Evolutionary conservation across 805 yeast genomes (phyloP).

Genomic region (Zygosaccharomyces bailii): DNA sequence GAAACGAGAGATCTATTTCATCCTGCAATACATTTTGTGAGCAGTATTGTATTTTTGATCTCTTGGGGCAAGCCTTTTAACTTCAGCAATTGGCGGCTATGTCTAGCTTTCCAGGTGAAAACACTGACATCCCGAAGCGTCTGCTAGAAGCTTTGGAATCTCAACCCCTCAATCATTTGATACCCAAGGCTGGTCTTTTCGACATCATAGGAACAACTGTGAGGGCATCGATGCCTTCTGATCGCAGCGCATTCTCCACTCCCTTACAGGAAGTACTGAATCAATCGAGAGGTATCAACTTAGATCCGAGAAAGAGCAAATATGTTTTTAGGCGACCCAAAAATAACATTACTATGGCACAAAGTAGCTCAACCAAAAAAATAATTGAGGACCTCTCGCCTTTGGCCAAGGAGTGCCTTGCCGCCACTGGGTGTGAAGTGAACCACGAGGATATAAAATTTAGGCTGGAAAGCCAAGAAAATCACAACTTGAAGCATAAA

Average conservation of each 20-base stretch:
- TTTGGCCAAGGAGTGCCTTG: slow-evolving; percentile 20
- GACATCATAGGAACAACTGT: slow-evolving; percentile 16
- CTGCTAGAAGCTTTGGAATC: slow-evolving; percentile 25
- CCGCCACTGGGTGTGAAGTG: slow-evolving; percentile 7
- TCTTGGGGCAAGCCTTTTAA: background rate
- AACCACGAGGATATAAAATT: slow-evolving; percentile 7
- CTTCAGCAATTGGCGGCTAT: slow-evolving; percentile 28
- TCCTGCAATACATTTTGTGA: too few species aligned
- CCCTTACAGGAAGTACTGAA: slow-evolving; percentile 6
- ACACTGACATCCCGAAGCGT: slow-evolving; percentile 27
- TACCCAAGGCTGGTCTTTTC: slow-evolving; percentile 30
- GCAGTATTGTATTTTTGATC: too few species aligned
- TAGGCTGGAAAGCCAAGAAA: background rate
- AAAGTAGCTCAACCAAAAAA: background rate
- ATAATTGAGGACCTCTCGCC: slow-evolving; percentile 26
- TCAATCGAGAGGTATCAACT: slow-evolving; percentile 9
- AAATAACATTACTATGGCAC: background rate
- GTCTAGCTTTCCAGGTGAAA: slow-evolving; percentile 32
- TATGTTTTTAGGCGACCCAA: slow-evolving; percentile 23
- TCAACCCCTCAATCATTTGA: slow-evolving; percentile 29
- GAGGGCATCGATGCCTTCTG: slow-evolving; percentile 8
- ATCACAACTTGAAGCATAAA: slow-evolving; percentile 9
- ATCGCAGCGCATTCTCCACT: slow-evolving; percentile 9
- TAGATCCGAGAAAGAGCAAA: slow-evolving; percentile 4
- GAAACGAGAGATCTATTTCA: too few species aligned